A percentile compares a stretch with the other conserved stretches of the same genome.
phyloP scores from a whole-genome alignment of 805 yeast species.

The Priceomyces fermenticarens region DNA sequence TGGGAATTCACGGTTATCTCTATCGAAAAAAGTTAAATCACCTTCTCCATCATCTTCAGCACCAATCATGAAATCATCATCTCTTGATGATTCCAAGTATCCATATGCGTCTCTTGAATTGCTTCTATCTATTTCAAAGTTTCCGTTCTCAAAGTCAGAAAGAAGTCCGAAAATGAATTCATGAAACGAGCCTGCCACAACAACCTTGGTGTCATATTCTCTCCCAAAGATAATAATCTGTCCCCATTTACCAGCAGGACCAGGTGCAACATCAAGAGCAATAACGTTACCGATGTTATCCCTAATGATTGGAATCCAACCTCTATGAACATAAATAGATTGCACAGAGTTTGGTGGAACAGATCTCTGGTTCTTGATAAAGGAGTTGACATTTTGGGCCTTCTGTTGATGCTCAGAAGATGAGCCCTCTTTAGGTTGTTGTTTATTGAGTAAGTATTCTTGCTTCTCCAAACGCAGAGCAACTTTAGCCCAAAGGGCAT shows the following conservation, averaged over 20 bases:
- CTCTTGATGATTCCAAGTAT: slow-evolving; percentile 33
- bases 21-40: slow-evolving; percentile 37
- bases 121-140: slow-evolving; percentile 36
- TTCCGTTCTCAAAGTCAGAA: slow-evolving; percentile 40
- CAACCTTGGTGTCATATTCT: slow-evolving; percentile 43
- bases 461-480: slow-evolving; percentile 39
- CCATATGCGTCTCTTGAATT: slow-evolving; percentile 32
- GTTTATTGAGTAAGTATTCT: slow-evolving; percentile 23
- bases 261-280: slow-evolving; percentile 41
- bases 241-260: slow-evolving; percentile 38
- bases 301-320: slow-evolving; percentile 41
- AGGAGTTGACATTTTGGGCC: slow-evolving; percentile 15
- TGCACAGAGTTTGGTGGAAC: slow-evolving; percentile 38
- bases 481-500: slow-evolving; percentile 40
- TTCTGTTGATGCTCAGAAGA: slow-evolving; percentile 15
- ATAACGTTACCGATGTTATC: slow-evolving; percentile 44
- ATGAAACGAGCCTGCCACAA: slow-evolving; percentile 34
- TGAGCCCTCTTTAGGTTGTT: slow-evolving; percentile 12
- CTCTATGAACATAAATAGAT: slow-evolving; percentile 31
- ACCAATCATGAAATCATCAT: slow-evolving; percentile 41
- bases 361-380: slow-evolving; percentile 33
- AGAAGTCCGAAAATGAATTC: slow-evolving; percentile 39
- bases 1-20: slow-evolving; percentile 35
- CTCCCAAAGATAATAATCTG: slow-evolving; percentile 44
- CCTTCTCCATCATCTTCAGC: slow-evolving; percentile 46